Evolutionary conservation across 805 yeast species (phyloP).

Genomic region (Torulaspora indica): DNA sequence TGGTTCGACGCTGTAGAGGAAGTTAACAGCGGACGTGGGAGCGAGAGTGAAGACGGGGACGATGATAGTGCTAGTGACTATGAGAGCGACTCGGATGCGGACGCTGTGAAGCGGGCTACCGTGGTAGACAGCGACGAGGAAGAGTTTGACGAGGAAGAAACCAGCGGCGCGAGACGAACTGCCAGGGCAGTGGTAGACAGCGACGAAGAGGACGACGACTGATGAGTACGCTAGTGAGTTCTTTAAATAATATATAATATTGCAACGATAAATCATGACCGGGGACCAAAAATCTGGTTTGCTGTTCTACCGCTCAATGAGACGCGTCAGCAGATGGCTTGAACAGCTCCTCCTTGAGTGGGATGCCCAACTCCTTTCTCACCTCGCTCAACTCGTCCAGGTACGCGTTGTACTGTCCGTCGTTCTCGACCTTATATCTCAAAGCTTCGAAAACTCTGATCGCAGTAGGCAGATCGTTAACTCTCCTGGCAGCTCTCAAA

Average conservation of each 20-base stretch:
- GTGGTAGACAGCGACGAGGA: slow-evolving; percentile 25
- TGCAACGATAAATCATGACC: slow-evolving; percentile 4
- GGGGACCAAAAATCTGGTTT: neutral
- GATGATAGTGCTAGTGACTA: slow-evolving; percentile 34
- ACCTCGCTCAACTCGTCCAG: slow-evolving; percentile 88
- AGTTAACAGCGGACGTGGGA: slow-evolving; percentile 39
- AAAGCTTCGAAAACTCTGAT: slow-evolving; percentile 97
- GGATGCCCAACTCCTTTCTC: slow-evolving; percentile 89
- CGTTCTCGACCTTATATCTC: slow-evolving; percentile 92
- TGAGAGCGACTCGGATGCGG: slow-evolving; percentile 37
- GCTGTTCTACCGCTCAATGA: slow-evolving; percentile 6
- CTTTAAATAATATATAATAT: slow-evolving; percentile 7
- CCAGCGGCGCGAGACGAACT: slow-evolving; percentile 17
- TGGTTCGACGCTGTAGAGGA: slow-evolving; percentile 97
- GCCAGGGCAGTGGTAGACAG: slow-evolving; percentile 22
- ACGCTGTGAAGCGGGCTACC: slow-evolving; percentile 24
- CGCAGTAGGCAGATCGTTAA: slow-evolving; percentile 97
- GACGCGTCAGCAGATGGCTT: slow-evolving; percentile 12
- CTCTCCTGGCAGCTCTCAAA: slow-evolving; percentile 96
- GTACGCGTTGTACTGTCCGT: slow-evolving; percentile 91
- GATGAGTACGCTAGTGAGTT: slow-evolving; percentile 6
- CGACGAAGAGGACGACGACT: slow-evolving; percentile 23
- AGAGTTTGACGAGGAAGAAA: slow-evolving; percentile 17
- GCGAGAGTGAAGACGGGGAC: slow-evolving; percentile 34
- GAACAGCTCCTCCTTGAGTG: slow-evolving; percentile 86